A percentile compares a stretch with the other conserved stretches of the same genome.
Conservation (phyloP, 371 early-diverging fungal species). For the Gilbertella persicaria region DNA sequence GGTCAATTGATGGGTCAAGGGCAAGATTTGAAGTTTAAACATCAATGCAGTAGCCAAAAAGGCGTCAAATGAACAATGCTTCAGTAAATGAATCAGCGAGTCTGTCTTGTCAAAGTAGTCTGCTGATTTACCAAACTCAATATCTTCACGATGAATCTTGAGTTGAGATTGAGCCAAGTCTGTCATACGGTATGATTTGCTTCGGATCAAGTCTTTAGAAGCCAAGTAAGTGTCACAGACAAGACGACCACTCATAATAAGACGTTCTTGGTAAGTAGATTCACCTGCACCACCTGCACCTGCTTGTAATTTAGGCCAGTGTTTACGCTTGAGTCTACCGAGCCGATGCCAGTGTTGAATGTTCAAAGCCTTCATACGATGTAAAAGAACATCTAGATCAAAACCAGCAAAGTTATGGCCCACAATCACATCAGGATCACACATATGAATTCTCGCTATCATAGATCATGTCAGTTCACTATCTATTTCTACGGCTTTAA, state of each 20-base stretch:
- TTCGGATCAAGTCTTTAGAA: conserved; percentile 84
- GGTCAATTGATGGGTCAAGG: conserved; percentile 95
- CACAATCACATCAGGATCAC: conserved; percentile 94
- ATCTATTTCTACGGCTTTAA: not conserved
- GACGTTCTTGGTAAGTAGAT: conserved; percentile 69
- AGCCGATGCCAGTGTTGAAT: conserved; percentile 58
- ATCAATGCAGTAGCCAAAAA: conserved; percentile 81
- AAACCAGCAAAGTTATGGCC: conserved; percentile 97
- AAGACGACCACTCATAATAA: conserved; percentile 87
- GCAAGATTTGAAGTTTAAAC: conserved; percentile 87
- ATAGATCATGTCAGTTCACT: not conserved
- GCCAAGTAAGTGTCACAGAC: conserved; percentile 94
- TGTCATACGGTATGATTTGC: conserved; percentile 87
- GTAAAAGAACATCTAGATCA: conserved; percentile 92
- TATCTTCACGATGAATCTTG: conserved; percentile 80
- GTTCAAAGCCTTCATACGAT: conserved; percentile 86
- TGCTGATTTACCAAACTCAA: conserved; percentile 81
- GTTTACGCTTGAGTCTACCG: conserved; percentile 85
- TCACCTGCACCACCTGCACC: conserved; percentile 89
- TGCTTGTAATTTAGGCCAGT: conserved; percentile 79
- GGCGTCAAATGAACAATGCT: conserved; percentile 85
- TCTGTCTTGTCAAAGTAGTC: conserved; percentile 67
- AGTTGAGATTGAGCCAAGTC: conserved; percentile 79
- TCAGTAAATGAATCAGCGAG: conserved; percentile 67
- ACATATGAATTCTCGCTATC: conserved; percentile 66